Conservation (phyloP, 768 basidiomycete species). For the Mycena filopes region DNA sequence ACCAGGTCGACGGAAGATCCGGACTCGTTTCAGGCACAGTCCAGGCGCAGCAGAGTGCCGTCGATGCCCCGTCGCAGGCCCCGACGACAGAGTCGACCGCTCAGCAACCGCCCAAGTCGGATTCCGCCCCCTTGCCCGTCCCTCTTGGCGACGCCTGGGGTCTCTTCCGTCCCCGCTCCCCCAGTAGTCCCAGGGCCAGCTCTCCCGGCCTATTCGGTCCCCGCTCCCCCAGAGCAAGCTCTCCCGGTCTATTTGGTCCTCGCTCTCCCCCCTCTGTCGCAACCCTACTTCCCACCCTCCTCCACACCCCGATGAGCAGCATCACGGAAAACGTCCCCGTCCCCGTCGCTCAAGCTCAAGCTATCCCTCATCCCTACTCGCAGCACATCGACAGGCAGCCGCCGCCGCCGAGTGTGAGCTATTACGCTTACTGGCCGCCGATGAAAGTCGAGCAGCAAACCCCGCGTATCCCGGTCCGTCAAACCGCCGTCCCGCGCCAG, state of each 20-base stretch:
- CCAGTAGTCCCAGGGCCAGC: too few relatives aligned
- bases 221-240: not conserved
- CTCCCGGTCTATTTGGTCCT: constrained; percentile 9
- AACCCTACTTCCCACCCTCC: too few relatives aligned
- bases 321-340: constrained; percentile 12
- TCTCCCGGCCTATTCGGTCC: too few relatives aligned
- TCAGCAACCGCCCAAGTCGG: too few relatives aligned
- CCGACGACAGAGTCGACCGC: too few relatives aligned
- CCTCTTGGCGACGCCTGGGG: too few relatives aligned
- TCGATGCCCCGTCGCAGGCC: not conserved
- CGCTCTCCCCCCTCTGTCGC: constrained; percentile 2
- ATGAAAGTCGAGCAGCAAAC: not conserved
- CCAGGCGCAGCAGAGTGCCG: not conserved
- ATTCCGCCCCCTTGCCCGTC: too few relatives aligned
- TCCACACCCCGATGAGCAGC: constrained; percentile 2
- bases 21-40: not conserved
- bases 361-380: not conserved
- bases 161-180: too few relatives aligned
- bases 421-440: not conserved
- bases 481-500: too few relatives aligned
- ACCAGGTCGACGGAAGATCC: not conserved
- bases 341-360: not conserved
- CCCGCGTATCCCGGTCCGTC: too few relatives aligned
- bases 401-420: not conserved
- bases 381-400: not conserved